Evolutionary conservation across 148 eudicot species (phyloP).

Genomic region (Pharnaceum exiguum): DNA sequence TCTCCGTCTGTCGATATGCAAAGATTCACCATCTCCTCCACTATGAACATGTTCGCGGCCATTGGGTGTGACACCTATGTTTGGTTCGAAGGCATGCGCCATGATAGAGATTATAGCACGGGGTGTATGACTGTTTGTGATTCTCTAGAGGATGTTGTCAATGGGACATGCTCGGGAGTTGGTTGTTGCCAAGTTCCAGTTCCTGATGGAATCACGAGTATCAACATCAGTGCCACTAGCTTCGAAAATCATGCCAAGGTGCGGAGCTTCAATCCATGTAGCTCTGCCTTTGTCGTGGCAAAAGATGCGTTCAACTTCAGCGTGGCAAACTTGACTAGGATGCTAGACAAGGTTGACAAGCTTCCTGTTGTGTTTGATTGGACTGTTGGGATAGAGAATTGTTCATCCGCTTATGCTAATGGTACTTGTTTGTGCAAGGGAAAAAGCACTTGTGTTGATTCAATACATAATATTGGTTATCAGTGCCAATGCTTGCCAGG

Average conservation of each 20-base stretch:
- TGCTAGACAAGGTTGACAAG: neutral
- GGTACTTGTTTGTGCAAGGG: neutral
- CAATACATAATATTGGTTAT: neutral
- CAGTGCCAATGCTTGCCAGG: neutral
- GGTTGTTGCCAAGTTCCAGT: conserved; percentile 16
- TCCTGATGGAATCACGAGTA: neutral
- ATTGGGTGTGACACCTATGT: conserved; percentile 17
- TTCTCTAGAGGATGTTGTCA: neutral
- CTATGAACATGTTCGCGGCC: neutral
- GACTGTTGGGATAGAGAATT: conserved; percentile 12
- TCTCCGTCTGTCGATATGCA: neutral
- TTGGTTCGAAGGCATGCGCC: conserved; percentile 1
- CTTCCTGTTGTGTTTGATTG: conserved; percentile 17
- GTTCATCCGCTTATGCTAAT: neutral
- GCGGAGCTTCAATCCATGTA: conserved; percentile 2
- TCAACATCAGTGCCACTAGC: neutral
- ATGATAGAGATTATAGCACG: neutral
- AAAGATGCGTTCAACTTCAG: conserved; percentile 1
- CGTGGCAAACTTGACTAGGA: neutral
- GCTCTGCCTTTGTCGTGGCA: conserved; percentile 11
- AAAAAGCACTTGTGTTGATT: neutral
- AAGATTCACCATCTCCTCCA: neutral
- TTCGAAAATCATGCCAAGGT: neutral
- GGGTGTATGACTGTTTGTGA: conserved; percentile 17
- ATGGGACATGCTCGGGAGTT: conserved; percentile 3